A percentile compares a stretch with the other conserved stretches of the same genome.
Evolutionary conservation across 2,329 filamentous ascomycete genomes (phyloP).

Genomic region (Leptographium lundbergii): DNA sequence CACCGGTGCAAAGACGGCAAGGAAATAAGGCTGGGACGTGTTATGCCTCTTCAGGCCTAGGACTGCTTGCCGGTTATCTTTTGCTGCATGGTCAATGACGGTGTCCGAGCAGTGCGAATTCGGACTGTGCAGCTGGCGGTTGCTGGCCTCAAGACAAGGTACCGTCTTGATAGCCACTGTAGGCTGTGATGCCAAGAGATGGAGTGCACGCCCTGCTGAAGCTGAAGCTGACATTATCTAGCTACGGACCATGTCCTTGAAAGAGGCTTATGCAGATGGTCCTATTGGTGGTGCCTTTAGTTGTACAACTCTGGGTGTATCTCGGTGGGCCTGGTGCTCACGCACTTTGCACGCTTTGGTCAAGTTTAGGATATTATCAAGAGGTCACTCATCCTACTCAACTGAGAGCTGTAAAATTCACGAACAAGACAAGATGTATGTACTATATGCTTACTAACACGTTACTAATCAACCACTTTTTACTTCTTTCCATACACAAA

Average conservation of each 20-base stretch:
- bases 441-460: not conserved
- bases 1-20: not conserved
- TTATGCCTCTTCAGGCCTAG: not conserved
- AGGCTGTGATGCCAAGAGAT: too few relatives aligned
- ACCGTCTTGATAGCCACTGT: not conserved
- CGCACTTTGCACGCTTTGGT: too few relatives aligned
- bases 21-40: not conserved
- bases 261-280: not conserved
- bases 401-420: too few relatives aligned
- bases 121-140: not conserved
- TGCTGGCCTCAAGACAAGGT: not conserved
- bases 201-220: conserved; percentile 16
- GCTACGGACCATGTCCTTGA: conserved; percentile 1
- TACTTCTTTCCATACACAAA: conserved; percentile 33
- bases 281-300: not conserved
- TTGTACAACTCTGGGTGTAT: conserved; percentile 2
- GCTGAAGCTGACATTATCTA: conserved; percentile 20
- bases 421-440: too few relatives aligned
- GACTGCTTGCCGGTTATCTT: not conserved
- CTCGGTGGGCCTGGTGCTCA: too few relatives aligned
- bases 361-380: too few relatives aligned
- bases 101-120: not conserved
- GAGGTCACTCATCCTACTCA: too few relatives aligned
- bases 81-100: not conserved
- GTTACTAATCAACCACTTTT: conserved; percentile 4